Conservation (phyloP, 495 filamentous ascomycete genomes). For the Hyaloscypha bicolor region DNA sequence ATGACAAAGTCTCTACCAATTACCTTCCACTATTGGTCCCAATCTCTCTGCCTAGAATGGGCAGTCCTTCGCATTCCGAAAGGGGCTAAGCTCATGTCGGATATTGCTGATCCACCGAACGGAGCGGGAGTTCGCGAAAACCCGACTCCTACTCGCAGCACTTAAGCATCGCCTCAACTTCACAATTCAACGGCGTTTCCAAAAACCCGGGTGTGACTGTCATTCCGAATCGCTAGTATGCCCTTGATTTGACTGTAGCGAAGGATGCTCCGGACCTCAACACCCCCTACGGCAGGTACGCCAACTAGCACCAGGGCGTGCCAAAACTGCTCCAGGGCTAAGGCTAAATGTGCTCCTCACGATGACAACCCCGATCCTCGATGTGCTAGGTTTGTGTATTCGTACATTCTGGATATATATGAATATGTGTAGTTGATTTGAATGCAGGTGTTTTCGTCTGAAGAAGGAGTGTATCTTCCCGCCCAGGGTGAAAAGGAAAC, state of each 20-base stretch:
- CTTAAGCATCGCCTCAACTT: neutral
- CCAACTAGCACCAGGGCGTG: constrained; percentile 17
- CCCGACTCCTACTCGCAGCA: neutral
- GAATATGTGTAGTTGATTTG: neutral
- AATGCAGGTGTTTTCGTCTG: constrained; percentile 26
- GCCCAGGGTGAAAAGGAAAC: constrained; percentile 16
- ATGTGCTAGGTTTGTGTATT: constrained; percentile 23
- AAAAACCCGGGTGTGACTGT: neutral
- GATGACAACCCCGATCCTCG: neutral
- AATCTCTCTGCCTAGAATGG: too few relatives aligned
- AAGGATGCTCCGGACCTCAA: neutral
- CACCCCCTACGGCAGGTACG: neutral
- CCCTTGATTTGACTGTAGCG: neutral
- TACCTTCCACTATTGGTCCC: too few relatives aligned
- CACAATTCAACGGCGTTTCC: neutral
- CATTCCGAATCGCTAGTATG: neutral
- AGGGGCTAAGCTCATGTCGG: too few relatives aligned
- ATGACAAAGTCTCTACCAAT: too few relatives aligned
- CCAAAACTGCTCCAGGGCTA: constrained; percentile 23
- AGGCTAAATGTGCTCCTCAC: constrained; percentile 28
- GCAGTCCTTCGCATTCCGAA: too few relatives aligned
- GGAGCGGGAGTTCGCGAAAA: neutral
- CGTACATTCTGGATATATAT: neutral
- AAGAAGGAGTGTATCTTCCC: constrained; percentile 22
- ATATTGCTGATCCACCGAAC: neutral